These are phyloP conservation scores for Pascua sp. DNA, from an alignment of 1,284 basidiomycete genomes.

Conservation along the genomic window DNA sequence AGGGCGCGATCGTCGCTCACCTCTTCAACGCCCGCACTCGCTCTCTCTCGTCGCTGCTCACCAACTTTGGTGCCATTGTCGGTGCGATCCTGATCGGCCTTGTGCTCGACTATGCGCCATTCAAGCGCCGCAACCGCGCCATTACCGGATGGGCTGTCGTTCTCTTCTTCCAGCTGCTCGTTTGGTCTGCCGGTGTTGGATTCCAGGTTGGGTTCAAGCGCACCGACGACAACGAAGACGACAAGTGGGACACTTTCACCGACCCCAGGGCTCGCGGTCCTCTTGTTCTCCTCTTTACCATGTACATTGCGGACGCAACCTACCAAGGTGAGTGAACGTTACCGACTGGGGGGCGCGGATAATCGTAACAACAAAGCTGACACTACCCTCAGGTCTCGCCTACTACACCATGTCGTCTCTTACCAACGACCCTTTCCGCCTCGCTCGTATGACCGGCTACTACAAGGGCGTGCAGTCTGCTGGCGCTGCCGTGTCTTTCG, in stretches of 20 bases:
- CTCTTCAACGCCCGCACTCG: slow-evolving; percentile 39
- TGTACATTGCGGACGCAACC: slow-evolving; percentile 43
- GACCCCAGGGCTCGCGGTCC: background rate
- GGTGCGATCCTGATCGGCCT: slow-evolving; percentile 41
- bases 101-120: slow-evolving; percentile 33
- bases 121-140: slow-evolving; percentile 30
- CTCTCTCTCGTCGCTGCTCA: slow-evolving; percentile 31
- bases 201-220: slow-evolving; percentile 25
- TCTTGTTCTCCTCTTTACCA: slow-evolving; percentile 12
- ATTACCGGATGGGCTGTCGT: slow-evolving; percentile 25
- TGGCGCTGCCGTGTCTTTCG: slow-evolving; percentile 52
- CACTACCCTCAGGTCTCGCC: slow-evolving; percentile 26
- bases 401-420: slow-evolving; percentile 35
- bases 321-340: slow-evolving; percentile 25
- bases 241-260: background rate
- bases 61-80: slow-evolving; percentile 33
- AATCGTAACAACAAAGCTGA: background rate
- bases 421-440: slow-evolving; percentile 32
- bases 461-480: slow-evolving; percentile 47
- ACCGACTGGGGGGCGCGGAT: no score
- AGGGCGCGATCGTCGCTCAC: slow-evolving; percentile 33
- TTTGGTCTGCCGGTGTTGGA: slow-evolving; percentile 34
- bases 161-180: slow-evolving; percentile 23
- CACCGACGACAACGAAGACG: background rate
- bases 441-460: slow-evolving; percentile 45